Evolutionary conservation across 2,329 filamentous ascomycete species (phyloP), one percentile per base, ranked within the genome.

Genomic region (Amesomyces nigricolor): DNA sequence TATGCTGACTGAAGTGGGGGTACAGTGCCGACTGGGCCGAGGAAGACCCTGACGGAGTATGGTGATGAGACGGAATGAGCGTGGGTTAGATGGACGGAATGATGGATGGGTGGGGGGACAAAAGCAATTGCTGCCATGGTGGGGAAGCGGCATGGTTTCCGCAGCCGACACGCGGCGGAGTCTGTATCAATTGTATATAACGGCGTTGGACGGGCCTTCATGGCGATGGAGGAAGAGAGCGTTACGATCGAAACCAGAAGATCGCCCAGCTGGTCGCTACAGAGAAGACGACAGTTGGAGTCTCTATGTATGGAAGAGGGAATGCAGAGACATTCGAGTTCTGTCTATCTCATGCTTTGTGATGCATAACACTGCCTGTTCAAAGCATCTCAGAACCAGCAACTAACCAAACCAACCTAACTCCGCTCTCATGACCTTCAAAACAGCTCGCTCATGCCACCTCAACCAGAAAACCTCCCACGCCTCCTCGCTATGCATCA

Each of bases 21-120:
- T 56, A 53, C 61, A 85, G 82, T 85, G 52, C 82, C 82, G 13
- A 63, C 73, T 11, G 79, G 78, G 9, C 80, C 81, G 48, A 76
- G 82, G 66, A 84, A 85, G 73, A 73, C 75, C 61, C 63, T 86
- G 60, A 77, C 72, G 44, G 82, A 81, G 57, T 86, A 82, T 68
- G 82, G 83, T 65, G 82, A 86, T 65, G 76, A 76, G 17, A 67
- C 63, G 14, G 66, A 68, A 54, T 59, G 53, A 54, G 43, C 3
- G 46, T 44, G 32, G 2, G 32, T 35, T 35, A 5, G 38, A 42
- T 14, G 39, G 45, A 29, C 26, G n/a, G 29, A 7, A 11, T 32
- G 22, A 26, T 26, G 22, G 45, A 29, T 19, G n/a, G 29, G 7
- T 13, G 37, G 22, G 6, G 1, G 22, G 6, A 26, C 22, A 26